These are phyloP conservation scores for Geranomyces variabilis DNA, from an alignment of 192 early-diverging fungal species.

Conservation along the genomic window DNA sequence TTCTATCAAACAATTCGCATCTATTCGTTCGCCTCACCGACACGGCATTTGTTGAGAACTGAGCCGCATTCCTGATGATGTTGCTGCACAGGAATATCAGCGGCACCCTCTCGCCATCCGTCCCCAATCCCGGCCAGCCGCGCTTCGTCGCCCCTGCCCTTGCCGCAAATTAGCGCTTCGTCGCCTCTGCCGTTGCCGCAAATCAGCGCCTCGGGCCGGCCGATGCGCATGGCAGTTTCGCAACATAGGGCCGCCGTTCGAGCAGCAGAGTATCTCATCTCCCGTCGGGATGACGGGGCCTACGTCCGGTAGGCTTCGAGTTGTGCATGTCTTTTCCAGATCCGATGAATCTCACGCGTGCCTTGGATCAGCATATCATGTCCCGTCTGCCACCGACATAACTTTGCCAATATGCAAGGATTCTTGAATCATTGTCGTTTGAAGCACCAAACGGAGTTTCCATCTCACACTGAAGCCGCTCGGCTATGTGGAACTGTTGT, in stretches of 20 bases:
- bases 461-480: conserved; percentile 74
- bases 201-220: not conserved
- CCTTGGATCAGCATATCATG: conserved; percentile 57
- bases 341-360: not conserved
- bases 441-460: conserved; percentile 73
- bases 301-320: conserved; percentile 34
- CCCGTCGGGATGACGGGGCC: conserved; percentile 49
- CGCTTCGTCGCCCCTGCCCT: too few species aligned
- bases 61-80: not conserved
- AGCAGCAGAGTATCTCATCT: conserved; percentile 24
- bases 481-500: conserved; percentile 71
- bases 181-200: not conserved
- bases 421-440: conserved; percentile 85
- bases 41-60: too few species aligned
- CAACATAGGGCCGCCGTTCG: not conserved
- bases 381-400: conserved; percentile 72
- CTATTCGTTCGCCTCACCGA: too few species aligned
- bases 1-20: too few species aligned
- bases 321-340: not conserved
- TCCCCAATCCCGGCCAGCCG: not conserved
- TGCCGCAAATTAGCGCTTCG: conserved; percentile 1
- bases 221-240: not conserved
- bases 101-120: not conserved
- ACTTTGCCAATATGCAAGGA: conserved; percentile 83
- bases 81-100: not conserved